Base-by-base conservation (phyloP, 192 early-diverging fungal genomes). In the Podochytrium sp. region DNA sequence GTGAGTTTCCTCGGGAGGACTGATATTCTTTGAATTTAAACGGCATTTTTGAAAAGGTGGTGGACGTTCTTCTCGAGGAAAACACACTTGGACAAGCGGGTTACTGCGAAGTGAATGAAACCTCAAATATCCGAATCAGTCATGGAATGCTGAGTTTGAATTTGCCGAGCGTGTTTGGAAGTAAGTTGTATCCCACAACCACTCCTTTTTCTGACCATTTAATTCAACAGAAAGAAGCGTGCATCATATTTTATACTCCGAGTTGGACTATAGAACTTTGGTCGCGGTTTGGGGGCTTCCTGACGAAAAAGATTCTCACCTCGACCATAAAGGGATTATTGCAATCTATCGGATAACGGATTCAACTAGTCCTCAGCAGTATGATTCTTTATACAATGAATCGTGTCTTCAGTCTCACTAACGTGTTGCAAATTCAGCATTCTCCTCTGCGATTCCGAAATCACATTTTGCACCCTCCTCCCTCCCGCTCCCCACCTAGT, bases 1-100 rank as follows among this genome's bases (percentile, higher is more conserved):
- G 82, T 82, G 39, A 57, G 32, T 39, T 38, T 40, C 5, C 12
- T 50, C n/a, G n/a, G n/a, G n/a, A n/a, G n/a, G n/a, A n/a, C n/a
- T n/a, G n/a, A n/a, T n/a, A n/a, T n/a, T n/a, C n/a, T n/a, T n/a
- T n/a, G n/a, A n/a, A n/a, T n/a, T n/a, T n/a, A n/a, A n/a, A n/a
- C n/a, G n/a, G n/a, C n/a, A n/a, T n/a, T n/a, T n/a, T n/a, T n/a
- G n/a, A n/a, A n/a, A 37, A 79, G 81, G 78, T 83, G n/a, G 75
- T 84, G 60, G 79, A 84, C 30, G 59, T 75, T 10, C 47, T 84
- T 7, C 42, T 84, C 25, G 83, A 84, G 29, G 83, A 84, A 57
- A 84, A 81, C 39, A 55, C 72, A 0, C 59, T 35, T 12, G 34
- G 77, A 61, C 50, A 55, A 77, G 29, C 53, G 68, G 34, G 58